Base-by-base conservation (phyloP, 2,329 filamentous ascomycete genomes). In the Aspergillus sp. region DNA sequence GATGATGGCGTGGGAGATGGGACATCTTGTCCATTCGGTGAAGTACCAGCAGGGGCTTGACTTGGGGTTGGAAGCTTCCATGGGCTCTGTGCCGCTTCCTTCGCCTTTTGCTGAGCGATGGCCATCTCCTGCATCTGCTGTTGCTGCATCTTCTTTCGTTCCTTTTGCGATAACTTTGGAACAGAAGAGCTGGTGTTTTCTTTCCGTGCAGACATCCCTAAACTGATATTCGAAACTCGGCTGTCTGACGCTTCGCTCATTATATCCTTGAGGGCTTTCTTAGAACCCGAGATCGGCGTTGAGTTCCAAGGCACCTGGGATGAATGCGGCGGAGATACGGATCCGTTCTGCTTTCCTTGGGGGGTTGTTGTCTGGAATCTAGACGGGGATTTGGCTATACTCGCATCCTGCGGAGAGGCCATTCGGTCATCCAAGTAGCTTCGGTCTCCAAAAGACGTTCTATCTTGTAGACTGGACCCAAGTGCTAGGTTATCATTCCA, bases 161-260 rank as follows among this genome's bases (percentile, higher is more conserved):
- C 93, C 69, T 95, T 96, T 66, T 98, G 95, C 0, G 93, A 96
- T 64, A 96, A 76, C 70, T 90, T 96, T 0, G 78, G 74, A 39
- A 77, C 72, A 25, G 77, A 68, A 66, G 68, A 66, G 67, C 73
- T 54, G 64, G 73, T 65, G 62, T 64, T 75, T 58, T 78, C 76
- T 21, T 77, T 74, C 52, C 79, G 75, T 23, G 73, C 74, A 6
- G 79, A 79, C 51, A 86, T 75, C 0, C 77, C 82, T 33, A 83
- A 64, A 1, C 82, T 82, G 19, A 86, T 65, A 53, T 80, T 82
- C 1, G 84, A 85, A 2, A 81, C 76, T 41, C 78, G 77, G 23
- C 70, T 76, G 25, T 73, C 70, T 0, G 84, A 81, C 2, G 84
- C 76, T 68, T 89, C 85, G 8, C 78, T 80, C 85, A 96, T 88